Conservation (phyloP, 352 stramenopile species). For the Phytopythium sindhum region DNA sequence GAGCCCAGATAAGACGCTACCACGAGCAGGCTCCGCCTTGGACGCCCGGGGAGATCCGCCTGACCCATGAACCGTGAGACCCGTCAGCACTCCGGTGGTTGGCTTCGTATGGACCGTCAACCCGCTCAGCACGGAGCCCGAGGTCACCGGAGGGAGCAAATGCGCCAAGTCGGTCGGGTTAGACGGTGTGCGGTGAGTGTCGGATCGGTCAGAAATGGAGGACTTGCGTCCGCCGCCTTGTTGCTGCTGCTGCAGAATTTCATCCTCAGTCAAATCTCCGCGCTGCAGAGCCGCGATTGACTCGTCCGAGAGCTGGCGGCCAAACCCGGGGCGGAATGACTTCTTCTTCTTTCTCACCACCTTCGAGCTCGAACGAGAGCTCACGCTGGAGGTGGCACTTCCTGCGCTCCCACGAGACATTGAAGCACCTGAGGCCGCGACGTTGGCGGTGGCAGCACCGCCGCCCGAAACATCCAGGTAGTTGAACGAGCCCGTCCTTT, state of each 20-base stretch:
- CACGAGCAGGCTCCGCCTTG: conserved; percentile 17
- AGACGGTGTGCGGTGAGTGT: conserved; percentile 27
- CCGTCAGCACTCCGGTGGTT: conserved; percentile 41
- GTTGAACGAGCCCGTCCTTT: conserved; percentile 50
- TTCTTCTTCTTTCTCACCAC: conserved; percentile 85
- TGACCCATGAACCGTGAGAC: conserved; percentile 61
- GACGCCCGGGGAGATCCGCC: conserved; percentile 27
- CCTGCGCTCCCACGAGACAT: conserved; percentile 24
- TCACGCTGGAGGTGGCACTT: conserved; percentile 25
- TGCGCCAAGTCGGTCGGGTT: conserved; percentile 62
- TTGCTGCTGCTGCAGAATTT: conserved; percentile 46
- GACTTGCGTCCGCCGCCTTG: conserved; percentile 8
- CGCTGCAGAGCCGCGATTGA: conserved; percentile 72
- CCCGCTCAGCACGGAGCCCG: conserved; percentile 56
- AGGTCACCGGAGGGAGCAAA: conserved; percentile 54
- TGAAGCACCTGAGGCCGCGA: conserved; percentile 5
- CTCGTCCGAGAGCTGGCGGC: conserved; percentile 80
- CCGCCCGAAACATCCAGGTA: conserved; percentile 46
- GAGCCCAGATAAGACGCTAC: conserved; percentile 50
- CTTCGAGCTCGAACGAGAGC: conserved; percentile 37
- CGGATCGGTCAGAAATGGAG: conserved; percentile 18
- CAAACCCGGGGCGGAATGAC: conserved; percentile 80
- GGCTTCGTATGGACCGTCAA: conserved; percentile 50
- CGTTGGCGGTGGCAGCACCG: conserved; percentile 3
- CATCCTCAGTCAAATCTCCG: conserved; percentile 71